Conservation (phyloP, 176 grass and related monocot genomes). For the Stipa capillata region DNA sequence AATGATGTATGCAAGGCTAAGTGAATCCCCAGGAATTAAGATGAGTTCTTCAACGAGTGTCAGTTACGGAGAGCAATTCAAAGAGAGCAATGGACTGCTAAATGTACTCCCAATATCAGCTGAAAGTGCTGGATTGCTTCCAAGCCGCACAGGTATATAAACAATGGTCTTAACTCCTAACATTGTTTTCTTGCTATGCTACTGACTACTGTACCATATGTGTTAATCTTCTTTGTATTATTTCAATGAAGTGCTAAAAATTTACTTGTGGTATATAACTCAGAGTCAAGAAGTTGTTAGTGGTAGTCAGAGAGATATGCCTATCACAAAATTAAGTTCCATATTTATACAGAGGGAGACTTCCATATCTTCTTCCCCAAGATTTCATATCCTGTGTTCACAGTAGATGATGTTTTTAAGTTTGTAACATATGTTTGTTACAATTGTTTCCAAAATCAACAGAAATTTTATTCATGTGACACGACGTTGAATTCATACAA, state of each 20-base stretch:
- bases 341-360: background rate
- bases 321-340: background rate
- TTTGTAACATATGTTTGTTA: background rate
- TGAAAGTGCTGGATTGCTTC: constrained; percentile 83
- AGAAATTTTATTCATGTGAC: background rate
- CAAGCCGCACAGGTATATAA: constrained; percentile 39
- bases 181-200: background rate
- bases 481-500: background rate
- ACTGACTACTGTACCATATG: background rate
- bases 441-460: background rate
- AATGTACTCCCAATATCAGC: constrained; percentile 81
- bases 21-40: constrained; percentile 43
- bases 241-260: background rate
- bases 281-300: background rate
- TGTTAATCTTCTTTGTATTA: background rate
- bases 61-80: constrained; percentile 18
- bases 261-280: background rate
- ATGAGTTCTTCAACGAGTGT: constrained; percentile 10
- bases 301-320: background rate
- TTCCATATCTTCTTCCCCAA: background rate
- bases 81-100: constrained; percentile 28
- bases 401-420: background rate
- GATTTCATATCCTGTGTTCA: background rate
- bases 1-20: constrained; percentile 47
- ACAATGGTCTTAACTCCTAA: background rate